phyloP scores from a whole-genome alignment of 2,329 filamentous ascomycete genomes.

The Pyrenophora seminiperda region DNA sequence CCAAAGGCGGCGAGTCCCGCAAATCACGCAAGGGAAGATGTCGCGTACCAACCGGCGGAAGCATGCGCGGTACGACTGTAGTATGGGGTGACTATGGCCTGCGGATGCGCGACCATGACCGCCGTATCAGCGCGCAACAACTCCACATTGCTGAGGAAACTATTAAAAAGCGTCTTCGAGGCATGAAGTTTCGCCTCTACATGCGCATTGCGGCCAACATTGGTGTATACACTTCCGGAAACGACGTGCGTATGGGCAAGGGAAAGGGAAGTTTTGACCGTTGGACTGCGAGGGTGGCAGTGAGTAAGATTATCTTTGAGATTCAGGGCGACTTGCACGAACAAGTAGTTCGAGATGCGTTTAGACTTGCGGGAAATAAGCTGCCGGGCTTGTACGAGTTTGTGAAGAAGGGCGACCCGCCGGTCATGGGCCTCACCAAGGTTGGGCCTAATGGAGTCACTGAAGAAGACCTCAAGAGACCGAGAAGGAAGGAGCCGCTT shows the following conservation, averaged over 20 bases:
- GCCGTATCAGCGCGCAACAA: conserved; percentile 83
- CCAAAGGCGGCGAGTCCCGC: conserved; percentile 77
- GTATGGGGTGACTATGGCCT: conserved; percentile 96
- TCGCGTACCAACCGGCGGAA: conserved; percentile 87
- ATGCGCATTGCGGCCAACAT: conserved; percentile 90
- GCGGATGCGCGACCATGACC: conserved; percentile 91
- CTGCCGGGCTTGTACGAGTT: conserved; percentile 92
- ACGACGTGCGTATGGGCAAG: conserved; percentile 98
- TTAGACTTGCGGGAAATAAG: conserved; percentile 92
- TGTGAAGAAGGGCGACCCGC: conserved; percentile 86
- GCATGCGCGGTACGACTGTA: conserved; percentile 88
- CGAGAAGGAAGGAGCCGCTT: conserved; percentile 69
- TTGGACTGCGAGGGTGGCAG: conserved; percentile 87
- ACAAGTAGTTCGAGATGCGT: conserved; percentile 90
- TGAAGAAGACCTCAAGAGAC: conserved; percentile 79
- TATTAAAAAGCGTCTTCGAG: conserved; percentile 84
- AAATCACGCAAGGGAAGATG: conserved; percentile 89
- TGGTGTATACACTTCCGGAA: conserved; percentile 93
- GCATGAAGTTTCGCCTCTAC: conserved; percentile 90
- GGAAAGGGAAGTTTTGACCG: conserved; percentile 97
- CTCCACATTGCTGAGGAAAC: conserved; percentile 92
- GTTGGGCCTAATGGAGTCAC: conserved; percentile 75
- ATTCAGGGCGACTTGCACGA: conserved; percentile 91
- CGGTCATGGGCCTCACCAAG: conserved; percentile 92
- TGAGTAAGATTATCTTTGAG: conserved; percentile 92